Percentiles rank a stretch among this genome's conserved stretches.
Evolutionary conservation across 2,329 filamentous ascomycete genomes (phyloP).

Genomic region (Claviceps sp.): DNA sequence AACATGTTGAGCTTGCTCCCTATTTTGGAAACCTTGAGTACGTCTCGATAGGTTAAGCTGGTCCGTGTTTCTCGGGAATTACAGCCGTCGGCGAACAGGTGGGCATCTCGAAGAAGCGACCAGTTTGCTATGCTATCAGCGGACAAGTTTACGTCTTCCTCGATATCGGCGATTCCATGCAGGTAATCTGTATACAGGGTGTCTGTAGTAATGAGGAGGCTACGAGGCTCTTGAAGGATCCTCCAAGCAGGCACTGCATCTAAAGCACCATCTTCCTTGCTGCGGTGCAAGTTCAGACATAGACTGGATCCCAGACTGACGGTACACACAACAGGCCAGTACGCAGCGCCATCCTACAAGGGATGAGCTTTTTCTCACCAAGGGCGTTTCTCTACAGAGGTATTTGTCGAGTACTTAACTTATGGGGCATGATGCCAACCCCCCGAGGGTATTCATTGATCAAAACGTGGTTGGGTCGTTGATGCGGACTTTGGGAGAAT

Average conservation of each 20-base stretch:
- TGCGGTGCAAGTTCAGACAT: conserved; percentile 64
- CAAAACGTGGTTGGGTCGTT: conserved; percentile 74
- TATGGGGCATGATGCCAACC: conserved; percentile 94
- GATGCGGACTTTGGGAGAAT: conserved; percentile 56
- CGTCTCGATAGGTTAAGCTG: conserved; percentile 75
- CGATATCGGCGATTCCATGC: conserved; percentile 58
- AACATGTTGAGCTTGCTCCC: conserved; percentile 51
- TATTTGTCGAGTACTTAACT: conserved; percentile 30
- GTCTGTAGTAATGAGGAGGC: conserved; percentile 59
- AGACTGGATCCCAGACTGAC: conserved; percentile 70
- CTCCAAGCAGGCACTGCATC: conserved; percentile 36
- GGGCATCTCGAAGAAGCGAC: conserved; percentile 43
- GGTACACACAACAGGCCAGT: conserved; percentile 79
- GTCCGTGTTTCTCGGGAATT: conserved; percentile 48
- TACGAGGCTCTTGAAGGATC: conserved; percentile 74
- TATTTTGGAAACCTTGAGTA: conserved; percentile 65
- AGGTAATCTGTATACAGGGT: conserved; percentile 57
- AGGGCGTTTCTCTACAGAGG: conserved; percentile 1
- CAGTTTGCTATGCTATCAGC: conserved; percentile 57
- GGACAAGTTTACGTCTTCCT: conserved; percentile 52
- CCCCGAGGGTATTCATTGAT: conserved; percentile 85
- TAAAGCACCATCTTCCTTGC: conserved; percentile 46
- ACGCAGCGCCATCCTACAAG: conserved; percentile 62
- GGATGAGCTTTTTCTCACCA: conserved; percentile 19
- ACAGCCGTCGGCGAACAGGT: conserved; percentile 33